Percentiles rank a stretch among this genome's conserved stretches.
Evolutionary conservation across 129 eudicot genomes (phyloP).

Genomic region (Solidago caesia): DNA sequence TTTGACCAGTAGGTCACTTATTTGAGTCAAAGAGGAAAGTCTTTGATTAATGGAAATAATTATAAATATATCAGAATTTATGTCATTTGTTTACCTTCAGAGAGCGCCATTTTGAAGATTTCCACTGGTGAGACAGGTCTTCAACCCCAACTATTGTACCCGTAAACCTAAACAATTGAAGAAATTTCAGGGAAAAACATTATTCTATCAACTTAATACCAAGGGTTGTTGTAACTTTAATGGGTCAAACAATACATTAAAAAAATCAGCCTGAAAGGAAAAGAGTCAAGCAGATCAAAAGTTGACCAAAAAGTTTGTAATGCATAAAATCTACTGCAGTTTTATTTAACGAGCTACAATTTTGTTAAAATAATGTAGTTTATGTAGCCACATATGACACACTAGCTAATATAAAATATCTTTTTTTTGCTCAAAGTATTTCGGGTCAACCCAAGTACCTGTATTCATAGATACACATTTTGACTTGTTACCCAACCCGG

Average conservation of each 20-base stretch:
- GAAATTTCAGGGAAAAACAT: not conserved
- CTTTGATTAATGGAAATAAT: not conserved
- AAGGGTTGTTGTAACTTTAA: not conserved
- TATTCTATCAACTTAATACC: slow-evolving; percentile 4
- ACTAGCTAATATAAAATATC: no score
- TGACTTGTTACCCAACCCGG: not conserved
- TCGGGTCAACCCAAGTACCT: no score
- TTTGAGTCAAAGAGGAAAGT: slow-evolving; percentile 3
- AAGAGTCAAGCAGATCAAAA: not conserved
- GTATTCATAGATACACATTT: no score
- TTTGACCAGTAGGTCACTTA: not conserved
- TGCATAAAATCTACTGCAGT: no score
- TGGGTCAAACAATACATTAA: not conserved
- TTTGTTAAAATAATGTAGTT: no score
- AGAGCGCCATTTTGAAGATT: slow-evolving; percentile 77
- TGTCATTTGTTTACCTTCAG: slow-evolving; percentile 48
- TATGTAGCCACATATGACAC: no score
- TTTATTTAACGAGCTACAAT: no score
- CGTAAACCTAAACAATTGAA: slow-evolving; percentile 55
- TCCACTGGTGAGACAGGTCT: slow-evolving; percentile 69
- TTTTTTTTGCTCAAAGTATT: no score
- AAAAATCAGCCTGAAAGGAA: not conserved
- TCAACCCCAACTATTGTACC: slow-evolving; percentile 75
- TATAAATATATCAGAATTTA: not conserved
- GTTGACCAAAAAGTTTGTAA: not conserved